Percentiles rank a stretch among this genome's conserved stretches.
These are phyloP conservation scores for Solanum appendiculatum DNA, from an alignment of 257 asterid species.

Conservation along the genomic window DNA sequence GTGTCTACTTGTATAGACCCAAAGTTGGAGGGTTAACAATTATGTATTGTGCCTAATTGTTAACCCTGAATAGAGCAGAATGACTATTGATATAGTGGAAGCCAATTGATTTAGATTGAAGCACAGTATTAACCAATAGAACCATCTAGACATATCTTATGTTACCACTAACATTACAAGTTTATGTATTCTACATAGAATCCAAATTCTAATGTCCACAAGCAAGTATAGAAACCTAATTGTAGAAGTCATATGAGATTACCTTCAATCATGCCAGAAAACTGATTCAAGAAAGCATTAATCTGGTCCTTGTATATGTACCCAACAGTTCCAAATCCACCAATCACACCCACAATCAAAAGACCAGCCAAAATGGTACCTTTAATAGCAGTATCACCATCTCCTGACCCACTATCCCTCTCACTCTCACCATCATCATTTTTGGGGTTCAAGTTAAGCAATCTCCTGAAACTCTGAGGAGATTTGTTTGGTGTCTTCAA, in stretches of 20 bases:
- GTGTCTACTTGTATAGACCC: background rate
- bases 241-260: background rate
- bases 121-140: background rate
- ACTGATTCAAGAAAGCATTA: constrained; percentile 70
- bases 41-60: background rate
- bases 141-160: background rate
- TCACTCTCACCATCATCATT: constrained; percentile 29
- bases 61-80: background rate
- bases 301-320: constrained; percentile 81
- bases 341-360: constrained; percentile 48
- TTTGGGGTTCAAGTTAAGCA: constrained; percentile 45
- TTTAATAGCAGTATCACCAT: constrained; percentile 51
- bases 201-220: background rate
- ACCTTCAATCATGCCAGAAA: constrained; percentile 63
- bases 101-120: background rate
- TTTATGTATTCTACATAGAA: background rate
- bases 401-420: constrained; percentile 37
- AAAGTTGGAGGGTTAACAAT: too few species aligned
- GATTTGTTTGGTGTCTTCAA: constrained; percentile 46
- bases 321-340: constrained; percentile 82
- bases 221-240: background rate
- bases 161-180: background rate
- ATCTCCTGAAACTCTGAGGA: constrained; percentile 52
- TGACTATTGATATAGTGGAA: background rate
- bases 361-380: constrained; percentile 61